phyloP scores from a whole-genome alignment of 768 basidiomycete species.

The Cystobasidiopsis lactophilus region DNA sequence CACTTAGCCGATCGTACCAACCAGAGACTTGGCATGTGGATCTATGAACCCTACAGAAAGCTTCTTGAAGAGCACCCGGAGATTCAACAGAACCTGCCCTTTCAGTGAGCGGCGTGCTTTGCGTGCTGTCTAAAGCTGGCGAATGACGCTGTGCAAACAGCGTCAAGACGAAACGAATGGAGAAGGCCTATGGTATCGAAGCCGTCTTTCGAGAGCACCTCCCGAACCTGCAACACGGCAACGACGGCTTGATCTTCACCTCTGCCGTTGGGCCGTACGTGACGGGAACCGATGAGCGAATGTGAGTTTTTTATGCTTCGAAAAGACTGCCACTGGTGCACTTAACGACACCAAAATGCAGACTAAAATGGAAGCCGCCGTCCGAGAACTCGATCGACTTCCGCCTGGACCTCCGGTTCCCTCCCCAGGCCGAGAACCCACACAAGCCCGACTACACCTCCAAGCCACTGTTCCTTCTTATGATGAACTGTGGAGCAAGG shows the following conservation, averaged over 20 bases:
- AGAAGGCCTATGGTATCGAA: constrained; percentile 64
- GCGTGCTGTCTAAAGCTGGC: not conserved
- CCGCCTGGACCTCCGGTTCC: constrained; percentile 83
- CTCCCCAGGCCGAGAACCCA: constrained; percentile 36
- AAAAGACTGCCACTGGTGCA: not conserved
- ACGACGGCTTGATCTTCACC: constrained; percentile 92
- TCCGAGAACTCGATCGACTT: constrained; percentile 97
- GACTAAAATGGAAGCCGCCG: constrained; percentile 97
- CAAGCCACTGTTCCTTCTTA: constrained; percentile 65
- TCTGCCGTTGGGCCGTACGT: constrained; percentile 62
- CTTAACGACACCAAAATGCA: constrained; percentile 22
- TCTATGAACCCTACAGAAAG: constrained; percentile 55
- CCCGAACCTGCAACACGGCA: constrained; percentile 65
- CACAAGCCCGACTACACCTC: constrained; percentile 51
- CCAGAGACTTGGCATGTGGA: constrained; percentile 58
- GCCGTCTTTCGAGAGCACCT: constrained; percentile 68
- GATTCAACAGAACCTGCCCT: constrained; percentile 44
- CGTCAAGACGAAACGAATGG: constrained; percentile 68
- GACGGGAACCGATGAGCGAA: constrained; percentile 62
- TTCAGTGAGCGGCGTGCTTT: constrained; percentile 42
- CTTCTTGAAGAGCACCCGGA: constrained; percentile 48
- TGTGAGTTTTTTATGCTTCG: constrained; percentile 34
- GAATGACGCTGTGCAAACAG: constrained; percentile 26
- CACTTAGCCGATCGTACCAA: not conserved
- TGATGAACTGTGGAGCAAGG: constrained; percentile 49